phyloP scores from a whole-genome alignment of 2,329 filamentous ascomycete genomes.

The Stagonosporopsis rhizophila region DNA sequence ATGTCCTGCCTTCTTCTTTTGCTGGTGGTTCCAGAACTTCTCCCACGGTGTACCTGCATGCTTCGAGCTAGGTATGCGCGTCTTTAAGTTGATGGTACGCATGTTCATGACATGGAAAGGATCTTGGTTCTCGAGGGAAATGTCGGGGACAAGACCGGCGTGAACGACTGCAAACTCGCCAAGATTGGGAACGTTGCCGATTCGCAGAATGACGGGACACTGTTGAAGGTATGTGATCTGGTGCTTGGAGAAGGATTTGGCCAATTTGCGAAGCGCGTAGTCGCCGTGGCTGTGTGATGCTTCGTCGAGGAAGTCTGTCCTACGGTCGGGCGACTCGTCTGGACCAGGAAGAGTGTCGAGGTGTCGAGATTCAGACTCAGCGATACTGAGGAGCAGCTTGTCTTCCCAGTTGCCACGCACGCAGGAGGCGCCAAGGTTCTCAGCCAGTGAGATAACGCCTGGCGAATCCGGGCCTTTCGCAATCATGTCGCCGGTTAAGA shows the following conservation, averaged over 20 bases:
- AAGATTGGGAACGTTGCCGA: constrained; percentile 68
- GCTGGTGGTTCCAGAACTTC: constrained; percentile 61
- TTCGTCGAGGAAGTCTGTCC: constrained; percentile 40
- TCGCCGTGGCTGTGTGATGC: constrained; percentile 43
- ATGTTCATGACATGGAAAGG: constrained; percentile 90
- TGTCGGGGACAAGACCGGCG: constrained; percentile 80
- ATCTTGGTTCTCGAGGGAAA: constrained; percentile 74
- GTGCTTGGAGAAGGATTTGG: constrained; percentile 62
- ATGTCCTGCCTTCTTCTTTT: constrained; percentile 42
- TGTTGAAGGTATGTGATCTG: constrained; percentile 73
- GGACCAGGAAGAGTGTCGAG: constrained; percentile 31
- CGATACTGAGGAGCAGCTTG: constrained; percentile 73
- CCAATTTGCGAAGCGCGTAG: constrained; percentile 58
- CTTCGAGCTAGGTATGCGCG: constrained; percentile 62
- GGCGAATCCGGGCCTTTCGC: constrained; percentile 85
- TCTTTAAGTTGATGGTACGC: constrained; percentile 74
- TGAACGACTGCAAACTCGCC: constrained; percentile 80
- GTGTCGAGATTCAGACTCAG: constrained; percentile 44
- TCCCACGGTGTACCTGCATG: constrained; percentile 70
- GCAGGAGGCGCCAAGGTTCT: constrained; percentile 75
- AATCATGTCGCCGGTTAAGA: constrained; percentile 58
- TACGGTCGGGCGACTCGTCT: constrained; percentile 41
- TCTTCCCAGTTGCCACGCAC: constrained; percentile 96
- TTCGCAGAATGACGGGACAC: constrained; percentile 78
- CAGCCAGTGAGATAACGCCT: constrained; percentile 78